Percentiles rank a stretch among this genome's conserved stretches.
Conservation (phyloP, 345 rosid genomes). For the Ceriops tagal region DNA sequence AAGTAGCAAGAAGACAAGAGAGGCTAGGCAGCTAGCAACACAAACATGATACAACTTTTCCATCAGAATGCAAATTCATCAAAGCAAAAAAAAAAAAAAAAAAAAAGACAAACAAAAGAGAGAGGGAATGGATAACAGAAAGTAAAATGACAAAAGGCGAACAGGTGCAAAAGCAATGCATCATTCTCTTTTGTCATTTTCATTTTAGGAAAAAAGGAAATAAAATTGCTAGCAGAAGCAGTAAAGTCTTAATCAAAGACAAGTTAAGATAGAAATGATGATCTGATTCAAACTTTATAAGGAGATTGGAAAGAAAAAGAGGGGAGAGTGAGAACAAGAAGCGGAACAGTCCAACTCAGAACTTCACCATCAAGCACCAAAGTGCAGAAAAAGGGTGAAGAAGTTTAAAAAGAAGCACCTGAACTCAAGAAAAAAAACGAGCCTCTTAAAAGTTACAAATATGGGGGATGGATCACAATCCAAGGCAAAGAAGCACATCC, state of each 20-base stretch:
- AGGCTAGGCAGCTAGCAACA: slow-evolving; percentile 22
- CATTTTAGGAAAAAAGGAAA: no score
- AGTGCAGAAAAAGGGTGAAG: slow-evolving; percentile 43
- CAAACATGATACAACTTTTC: slow-evolving; percentile 21
- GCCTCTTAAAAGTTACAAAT: slow-evolving; percentile 24
- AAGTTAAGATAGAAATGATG: neutral
- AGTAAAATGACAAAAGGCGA: slow-evolving; percentile 35
- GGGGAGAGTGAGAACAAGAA: slow-evolving; percentile 14
- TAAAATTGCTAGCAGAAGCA: no score
- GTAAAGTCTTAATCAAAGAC: neutral
- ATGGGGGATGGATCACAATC: slow-evolving; percentile 18
- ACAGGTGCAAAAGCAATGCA: slow-evolving; percentile 35
- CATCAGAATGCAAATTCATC: slow-evolving; percentile 25
- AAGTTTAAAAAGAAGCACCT: slow-evolving; percentile 31
- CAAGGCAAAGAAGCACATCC: slow-evolving; percentile 9
- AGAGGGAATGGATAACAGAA: slow-evolving; percentile 34
- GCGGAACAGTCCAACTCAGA: slow-evolving; percentile 44
- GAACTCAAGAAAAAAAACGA: slow-evolving; percentile 19
- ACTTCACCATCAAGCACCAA: slow-evolving; percentile 50
- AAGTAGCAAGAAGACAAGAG: slow-evolving; percentile 41
- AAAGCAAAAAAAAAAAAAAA: neutral
- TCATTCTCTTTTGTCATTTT: no score
- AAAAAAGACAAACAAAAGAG: slow-evolving; percentile 18
- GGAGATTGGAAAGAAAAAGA: slow-evolving; percentile 3
- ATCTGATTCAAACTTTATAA: neutral